Evolutionary conservation across 106 monocot species (phyloP).

Genomic region (Phalaenopsis equestris): DNA sequence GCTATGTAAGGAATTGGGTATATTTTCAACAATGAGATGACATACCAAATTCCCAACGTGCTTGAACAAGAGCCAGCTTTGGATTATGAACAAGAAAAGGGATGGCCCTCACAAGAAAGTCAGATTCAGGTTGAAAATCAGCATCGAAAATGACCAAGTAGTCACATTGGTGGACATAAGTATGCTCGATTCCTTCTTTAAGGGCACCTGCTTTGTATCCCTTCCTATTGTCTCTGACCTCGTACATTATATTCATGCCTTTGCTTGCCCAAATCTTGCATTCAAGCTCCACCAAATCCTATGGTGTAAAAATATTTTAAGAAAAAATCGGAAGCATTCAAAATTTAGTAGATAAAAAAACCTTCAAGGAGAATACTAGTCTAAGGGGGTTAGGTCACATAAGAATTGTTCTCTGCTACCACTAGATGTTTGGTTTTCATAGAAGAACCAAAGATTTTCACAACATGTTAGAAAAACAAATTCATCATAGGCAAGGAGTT

Average conservation of each 20-base stretch:
- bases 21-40: not conserved
- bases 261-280: conserved; percentile 61
- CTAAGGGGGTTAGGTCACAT: not conserved
- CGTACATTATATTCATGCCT: conserved; percentile 68
- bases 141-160: conserved; percentile 84
- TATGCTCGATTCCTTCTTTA: conserved; percentile 59
- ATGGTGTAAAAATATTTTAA: not conserved
- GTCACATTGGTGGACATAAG: conserved; percentile 64
- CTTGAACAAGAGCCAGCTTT: conserved; percentile 75
- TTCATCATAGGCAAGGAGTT: not conserved
- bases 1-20: not conserved
- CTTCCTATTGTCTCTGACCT: conserved; percentile 67
- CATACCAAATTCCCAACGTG: conserved; percentile 83
- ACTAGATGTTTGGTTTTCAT: not conserved
- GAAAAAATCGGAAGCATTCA: not conserved
- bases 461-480: not conserved
- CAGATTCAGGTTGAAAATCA: conserved; percentile 84
- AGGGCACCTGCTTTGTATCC: conserved; percentile 91
- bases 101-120: conserved; percentile 64
- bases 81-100: conserved; percentile 59
- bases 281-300: conserved; percentile 70
- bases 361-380: not conserved
- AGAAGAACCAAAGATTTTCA: not conserved
- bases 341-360: not conserved
- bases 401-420: not conserved